Percentiles rank a stretch among this genome's conserved stretches.
These are phyloP conservation scores for Myxozyma nipponensis DNA, from an alignment of 805 yeast genomes.

Conservation along the genomic window DNA sequence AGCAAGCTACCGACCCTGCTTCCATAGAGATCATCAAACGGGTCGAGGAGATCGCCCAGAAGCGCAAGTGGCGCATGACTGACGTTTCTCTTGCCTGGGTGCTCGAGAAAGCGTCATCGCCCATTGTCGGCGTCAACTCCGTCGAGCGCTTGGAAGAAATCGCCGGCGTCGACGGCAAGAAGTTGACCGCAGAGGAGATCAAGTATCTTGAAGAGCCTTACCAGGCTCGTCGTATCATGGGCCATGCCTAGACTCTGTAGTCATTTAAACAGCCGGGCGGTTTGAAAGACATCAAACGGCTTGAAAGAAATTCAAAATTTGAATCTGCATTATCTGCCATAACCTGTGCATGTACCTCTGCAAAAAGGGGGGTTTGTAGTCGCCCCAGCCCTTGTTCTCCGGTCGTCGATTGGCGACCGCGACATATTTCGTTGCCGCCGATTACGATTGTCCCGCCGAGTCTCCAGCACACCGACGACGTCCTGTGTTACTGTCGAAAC, in stretches of 20 bases:
- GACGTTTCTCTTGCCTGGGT: constrained; percentile 53
- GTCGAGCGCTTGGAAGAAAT: constrained; percentile 53
- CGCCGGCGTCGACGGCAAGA: constrained; percentile 41
- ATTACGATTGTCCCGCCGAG: too few relatives aligned
- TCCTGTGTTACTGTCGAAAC: too few relatives aligned
- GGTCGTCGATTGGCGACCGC: neutral
- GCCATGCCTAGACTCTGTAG: constrained; percentile 11
- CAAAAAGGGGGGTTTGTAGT: too few relatives aligned
- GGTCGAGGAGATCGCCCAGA: constrained; percentile 49
- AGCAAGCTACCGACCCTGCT: constrained; percentile 19
- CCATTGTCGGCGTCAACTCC: constrained; percentile 53
- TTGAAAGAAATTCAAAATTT: too few relatives aligned
- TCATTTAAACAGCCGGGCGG: too few relatives aligned
- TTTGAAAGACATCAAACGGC: too few relatives aligned
- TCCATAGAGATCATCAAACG: constrained; percentile 42
- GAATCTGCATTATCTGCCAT: too few relatives aligned
- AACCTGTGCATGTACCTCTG: too few relatives aligned
- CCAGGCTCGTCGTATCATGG: constrained; percentile 24
- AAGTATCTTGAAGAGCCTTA: constrained; percentile 36
- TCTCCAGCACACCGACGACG: too few relatives aligned
- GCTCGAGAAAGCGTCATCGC: constrained; percentile 47
- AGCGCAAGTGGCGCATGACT: constrained; percentile 50
- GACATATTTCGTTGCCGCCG: too few relatives aligned
- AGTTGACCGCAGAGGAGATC: constrained; percentile 40
- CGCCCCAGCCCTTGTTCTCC: neutral